These are phyloP conservation scores for Scutellaria barbata DNA, from an alignment of 257 asterid species.

Conservation along the genomic window DNA sequence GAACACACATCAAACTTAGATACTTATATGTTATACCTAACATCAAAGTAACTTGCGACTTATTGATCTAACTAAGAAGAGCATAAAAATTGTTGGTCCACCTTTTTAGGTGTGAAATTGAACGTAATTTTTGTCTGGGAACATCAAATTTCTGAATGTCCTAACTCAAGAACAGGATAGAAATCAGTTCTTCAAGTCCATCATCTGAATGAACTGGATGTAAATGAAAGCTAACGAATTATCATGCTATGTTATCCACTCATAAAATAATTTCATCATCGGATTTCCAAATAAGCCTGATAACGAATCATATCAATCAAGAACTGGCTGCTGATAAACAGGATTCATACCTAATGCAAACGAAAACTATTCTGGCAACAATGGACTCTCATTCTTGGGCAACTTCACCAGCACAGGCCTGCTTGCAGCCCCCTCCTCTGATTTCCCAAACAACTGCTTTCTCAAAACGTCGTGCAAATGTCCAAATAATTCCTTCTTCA, in stretches of 20 bases:
- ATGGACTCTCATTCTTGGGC: conserved; percentile 53
- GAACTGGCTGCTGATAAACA: conserved; percentile 2
- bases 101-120: background rate
- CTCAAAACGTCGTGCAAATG: conserved; percentile 71
- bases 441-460: conserved; percentile 74
- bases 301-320: conserved; percentile 3
- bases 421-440: conserved; percentile 47
- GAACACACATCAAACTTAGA: background rate
- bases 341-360: conserved; percentile 28
- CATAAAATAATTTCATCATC: conserved; percentile 14
- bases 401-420: conserved; percentile 52
- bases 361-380: conserved; percentile 42
- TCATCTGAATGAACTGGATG: background rate
- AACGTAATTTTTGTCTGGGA: background rate
- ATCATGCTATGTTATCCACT: background rate
- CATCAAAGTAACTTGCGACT: background rate
- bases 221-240: conserved; percentile 1
- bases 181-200: background rate
- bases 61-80: conserved; percentile 14
- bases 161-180: background rate
- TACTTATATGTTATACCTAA: conserved; percentile 1
- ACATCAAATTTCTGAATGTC: background rate
- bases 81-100: conserved; percentile 7
- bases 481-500: conserved; percentile 80
- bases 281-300: conserved; percentile 11